Evolutionary conservation across 768 basidiomycete species (phyloP).

Genomic region (Naganishia antarctica): DNA sequence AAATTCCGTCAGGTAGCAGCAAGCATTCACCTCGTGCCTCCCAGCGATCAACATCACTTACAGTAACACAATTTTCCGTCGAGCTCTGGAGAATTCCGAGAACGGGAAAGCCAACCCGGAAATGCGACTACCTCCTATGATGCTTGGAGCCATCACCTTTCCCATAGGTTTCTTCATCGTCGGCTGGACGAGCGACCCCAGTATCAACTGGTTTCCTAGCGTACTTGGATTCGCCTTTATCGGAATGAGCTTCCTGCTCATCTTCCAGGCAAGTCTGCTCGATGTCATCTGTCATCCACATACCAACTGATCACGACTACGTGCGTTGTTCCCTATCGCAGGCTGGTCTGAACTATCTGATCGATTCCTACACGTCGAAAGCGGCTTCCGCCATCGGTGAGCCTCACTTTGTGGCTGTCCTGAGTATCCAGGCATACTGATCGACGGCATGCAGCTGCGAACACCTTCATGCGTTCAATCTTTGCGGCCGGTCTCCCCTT

Average conservation of each 20-base stretch:
- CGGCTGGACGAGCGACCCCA: conserved; percentile 40
- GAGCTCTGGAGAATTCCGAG: conserved; percentile 34
- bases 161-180: conserved; percentile 46
- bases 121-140: conserved; percentile 47
- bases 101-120: conserved; percentile 41
- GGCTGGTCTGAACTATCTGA: conserved; percentile 42
- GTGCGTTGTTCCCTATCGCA: not conserved
- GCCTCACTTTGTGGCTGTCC: not conserved
- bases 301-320: not conserved
- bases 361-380: conserved; percentile 44
- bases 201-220: conserved; percentile 39
- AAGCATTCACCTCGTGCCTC: not conserved
- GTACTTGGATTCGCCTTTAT: conserved; percentile 44
- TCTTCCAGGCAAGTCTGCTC: conserved; percentile 43
- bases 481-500: conserved; percentile 36
- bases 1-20: not conserved
- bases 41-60: conserved; percentile 39
- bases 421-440: too few species aligned
- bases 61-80: conserved; percentile 37
- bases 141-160: conserved; percentile 46
- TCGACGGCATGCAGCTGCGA: conserved; percentile 33
- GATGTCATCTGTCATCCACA: not conserved
- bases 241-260: conserved; percentile 46
- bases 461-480: conserved; percentile 45
- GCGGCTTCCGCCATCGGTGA: conserved; percentile 40